These are phyloP conservation scores for Paraphoma chrysanthemicola DNA, from an alignment of 2,329 filamentous ascomycete species.

Conservation along the genomic window DNA sequence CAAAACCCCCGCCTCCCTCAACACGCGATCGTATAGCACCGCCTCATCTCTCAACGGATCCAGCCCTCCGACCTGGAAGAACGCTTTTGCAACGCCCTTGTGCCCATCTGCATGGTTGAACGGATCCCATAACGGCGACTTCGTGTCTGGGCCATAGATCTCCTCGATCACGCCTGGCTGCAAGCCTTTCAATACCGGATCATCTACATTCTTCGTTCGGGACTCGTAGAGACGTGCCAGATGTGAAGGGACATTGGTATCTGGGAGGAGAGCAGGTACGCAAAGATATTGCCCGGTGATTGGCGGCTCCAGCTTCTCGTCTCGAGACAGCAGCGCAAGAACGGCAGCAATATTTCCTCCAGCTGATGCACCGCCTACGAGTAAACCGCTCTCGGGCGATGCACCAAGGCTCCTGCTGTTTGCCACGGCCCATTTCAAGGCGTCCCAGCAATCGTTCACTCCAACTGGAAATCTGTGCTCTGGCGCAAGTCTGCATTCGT, in stretches of 20 bases:
- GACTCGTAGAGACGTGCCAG: conserved; percentile 51
- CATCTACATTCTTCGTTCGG: conserved; percentile 31
- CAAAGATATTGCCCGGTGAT: conserved; percentile 58
- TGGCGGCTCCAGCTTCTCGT: conserved; percentile 49
- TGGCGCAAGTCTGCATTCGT: conserved; percentile 52
- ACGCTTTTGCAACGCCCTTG: conserved; percentile 51
- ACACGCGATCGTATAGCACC: conserved; percentile 53
- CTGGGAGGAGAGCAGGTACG: conserved; percentile 54
- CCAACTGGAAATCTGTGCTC: conserved; percentile 59
- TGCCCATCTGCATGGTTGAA: conserved; percentile 46
- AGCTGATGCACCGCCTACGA: conserved; percentile 60
- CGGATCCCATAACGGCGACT: conserved; percentile 39
- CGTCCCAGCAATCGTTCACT: conserved; percentile 58
- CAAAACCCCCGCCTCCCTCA: conserved; percentile 47
- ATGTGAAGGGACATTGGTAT: conserved; percentile 49
- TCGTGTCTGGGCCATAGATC: conserved; percentile 34
- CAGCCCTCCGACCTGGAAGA: conserved; percentile 57
- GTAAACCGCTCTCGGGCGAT: conserved; percentile 54
- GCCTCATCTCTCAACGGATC: conserved; percentile 60
- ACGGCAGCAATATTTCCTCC: conserved; percentile 62
- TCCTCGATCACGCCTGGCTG: conserved; percentile 15
- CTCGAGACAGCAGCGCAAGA: conserved; percentile 53
- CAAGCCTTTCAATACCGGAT: conserved; percentile 31
- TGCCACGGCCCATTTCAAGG: conserved; percentile 50
- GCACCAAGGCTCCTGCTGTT: conserved; percentile 43